A percentile compares a stretch with the other conserved stretches of the same genome.
Conservation (phyloP, 257 asterid genomes). For the Plantago ovata region DNA sequence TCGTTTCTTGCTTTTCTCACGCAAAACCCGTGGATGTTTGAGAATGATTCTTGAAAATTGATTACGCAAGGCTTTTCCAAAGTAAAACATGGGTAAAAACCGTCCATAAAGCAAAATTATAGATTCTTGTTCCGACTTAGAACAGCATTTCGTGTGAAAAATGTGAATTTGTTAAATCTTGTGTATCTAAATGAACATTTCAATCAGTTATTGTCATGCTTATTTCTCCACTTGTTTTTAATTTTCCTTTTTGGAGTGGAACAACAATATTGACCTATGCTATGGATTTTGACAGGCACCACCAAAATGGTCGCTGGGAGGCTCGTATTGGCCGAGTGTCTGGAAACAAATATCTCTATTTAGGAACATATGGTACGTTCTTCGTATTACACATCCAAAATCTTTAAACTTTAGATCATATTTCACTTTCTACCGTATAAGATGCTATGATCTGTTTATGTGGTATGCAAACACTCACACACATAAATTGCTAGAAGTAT, state of each 20-base stretch:
- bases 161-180: background rate
- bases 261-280: slow-evolving; percentile 1
- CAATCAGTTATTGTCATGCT: background rate
- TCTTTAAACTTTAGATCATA: background rate
- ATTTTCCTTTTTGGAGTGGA: background rate
- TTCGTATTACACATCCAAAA: background rate
- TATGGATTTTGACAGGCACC: slow-evolving; percentile 62
- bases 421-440: background rate
- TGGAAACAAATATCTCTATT: slow-evolving; percentile 83
- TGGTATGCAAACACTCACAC: no score
- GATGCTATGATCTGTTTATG: no score
- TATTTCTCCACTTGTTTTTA: background rate
- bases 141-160: background rate
- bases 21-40: background rate
- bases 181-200: background rate
- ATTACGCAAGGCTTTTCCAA: background rate
- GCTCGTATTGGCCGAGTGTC: slow-evolving; percentile 85
- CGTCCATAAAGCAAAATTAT: no score
- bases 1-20: slow-evolving; percentile 17
- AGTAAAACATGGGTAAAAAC: background rate
- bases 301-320: slow-evolving; percentile 98
- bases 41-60: background rate
- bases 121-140: no score
- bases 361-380: slow-evolving; percentile 62
- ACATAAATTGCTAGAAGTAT: no score